A percentile compares a stretch with the other conserved stretches of the same genome.
phyloP scores from a whole-genome alignment of 192 early-diverging fungal species.

The Coemansia sp. region DNA sequence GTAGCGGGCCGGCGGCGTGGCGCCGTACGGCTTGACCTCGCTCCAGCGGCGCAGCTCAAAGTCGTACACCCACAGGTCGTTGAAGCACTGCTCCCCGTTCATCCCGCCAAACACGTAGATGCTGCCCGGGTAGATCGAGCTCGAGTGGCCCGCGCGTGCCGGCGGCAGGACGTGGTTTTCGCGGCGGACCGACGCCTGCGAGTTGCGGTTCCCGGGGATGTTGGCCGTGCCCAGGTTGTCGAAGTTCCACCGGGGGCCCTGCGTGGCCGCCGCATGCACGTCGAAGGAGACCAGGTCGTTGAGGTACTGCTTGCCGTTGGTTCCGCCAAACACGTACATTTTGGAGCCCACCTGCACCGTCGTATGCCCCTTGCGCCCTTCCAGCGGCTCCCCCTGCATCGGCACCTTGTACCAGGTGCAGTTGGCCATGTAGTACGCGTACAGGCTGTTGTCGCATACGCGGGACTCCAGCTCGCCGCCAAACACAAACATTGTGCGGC shows the following conservation, averaged over 20 bases:
- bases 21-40: slow-evolving; percentile 43
- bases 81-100: slow-evolving; percentile 47
- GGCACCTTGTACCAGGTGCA: slow-evolving; percentile 55
- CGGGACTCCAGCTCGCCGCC: slow-evolving; percentile 45
- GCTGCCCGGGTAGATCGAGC: slow-evolving; percentile 42
- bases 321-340: slow-evolving; percentile 52
- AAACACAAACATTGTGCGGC: slow-evolving; percentile 58
- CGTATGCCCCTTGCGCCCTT: slow-evolving; percentile 51
- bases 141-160: slow-evolving; percentile 47
- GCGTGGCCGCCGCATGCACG: slow-evolving; percentile 35
- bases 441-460: slow-evolving; percentile 46
- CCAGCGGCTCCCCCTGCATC: slow-evolving; percentile 39
- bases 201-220: slow-evolving; percentile 6
- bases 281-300: slow-evolving; percentile 54
- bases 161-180: slow-evolving; percentile 22
- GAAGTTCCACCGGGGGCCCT: slow-evolving; percentile 45
- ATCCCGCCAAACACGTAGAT: slow-evolving; percentile 54
- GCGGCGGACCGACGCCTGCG: slow-evolving; percentile 8
- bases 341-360: slow-evolving; percentile 43
- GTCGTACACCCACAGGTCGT: slow-evolving; percentile 53
- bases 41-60: slow-evolving; percentile 34
- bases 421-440: slow-evolving; percentile 54
- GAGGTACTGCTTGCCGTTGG: slow-evolving; percentile 37
- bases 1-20: slow-evolving; percentile 47
- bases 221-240: slow-evolving; percentile 18